Evolutionary conservation across 805 yeast genomes (phyloP), one percentile per base, ranked within the genome.

Genomic region (Sugiyamaella valdiviana): DNA sequence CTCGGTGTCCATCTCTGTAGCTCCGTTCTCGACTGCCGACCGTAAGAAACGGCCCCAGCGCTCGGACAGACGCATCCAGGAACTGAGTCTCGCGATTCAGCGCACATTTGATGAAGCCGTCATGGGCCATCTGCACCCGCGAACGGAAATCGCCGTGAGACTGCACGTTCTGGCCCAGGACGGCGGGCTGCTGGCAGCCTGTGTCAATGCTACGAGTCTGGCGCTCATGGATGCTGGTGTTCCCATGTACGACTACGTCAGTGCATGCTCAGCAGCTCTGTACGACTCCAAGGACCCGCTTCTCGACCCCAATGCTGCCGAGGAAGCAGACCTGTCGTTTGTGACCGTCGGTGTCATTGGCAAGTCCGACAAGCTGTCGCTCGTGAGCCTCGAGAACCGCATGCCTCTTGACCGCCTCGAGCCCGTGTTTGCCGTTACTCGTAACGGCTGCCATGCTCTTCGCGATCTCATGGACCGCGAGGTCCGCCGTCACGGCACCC

Each of bases 161-260:
- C 70, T 90, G 5, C 85, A 86, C 55, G 89, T 93, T 0, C 70
- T 93, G 46, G 80, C 88, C 12, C 87, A 88, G 60, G 99, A 93
- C 61, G 99, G 99, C 36, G 95, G 95, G 0, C 62, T 91, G 21
- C 65, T 91, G 54, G 78, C 95, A 0, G 74, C 85, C 0, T 79
- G 93, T 55, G 74, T 87, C 39, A 93, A 93, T 63, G 86, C 97
- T 7, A 78, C 86, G 39, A 87, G 96, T 1, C 69, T 93, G 57
- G 97, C 96, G 0, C 72, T 93, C 39, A 80, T 93, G 29, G 98
- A 93, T 67, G 97, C 98, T 1, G 98, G 98, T 44, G 82, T 93
- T 41, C 84, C 96, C 4, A 82, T 93, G 83, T 85, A 83, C 61
- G 98, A 93, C 63, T 90, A 87, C 62, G 83, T 91, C 14, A 78